These are phyloP conservation scores for Fraxinus paxiana DNA, from an alignment of 305 asterid genomes.

Conservation along the genomic window DNA sequence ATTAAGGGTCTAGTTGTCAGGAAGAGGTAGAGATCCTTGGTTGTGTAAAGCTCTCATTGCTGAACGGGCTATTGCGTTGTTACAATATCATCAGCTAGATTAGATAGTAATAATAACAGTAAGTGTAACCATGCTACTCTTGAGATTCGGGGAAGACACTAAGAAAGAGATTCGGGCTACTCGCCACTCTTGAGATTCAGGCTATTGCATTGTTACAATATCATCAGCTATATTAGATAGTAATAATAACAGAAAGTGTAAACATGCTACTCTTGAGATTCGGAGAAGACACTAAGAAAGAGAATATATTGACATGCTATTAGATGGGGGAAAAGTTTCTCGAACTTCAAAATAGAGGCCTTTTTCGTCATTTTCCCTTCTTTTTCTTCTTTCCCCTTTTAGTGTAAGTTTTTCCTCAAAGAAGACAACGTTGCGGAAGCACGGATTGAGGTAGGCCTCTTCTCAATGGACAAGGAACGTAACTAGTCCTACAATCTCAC, in stretches of 20 bases:
- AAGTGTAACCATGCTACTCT: no score
- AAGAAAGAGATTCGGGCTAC: no score
- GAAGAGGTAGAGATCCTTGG: not conserved
- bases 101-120: no score
- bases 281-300: not conserved
- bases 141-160: no score
- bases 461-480: slow-evolving; percentile 23
- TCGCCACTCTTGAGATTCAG: no score
- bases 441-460: slow-evolving; percentile 19
- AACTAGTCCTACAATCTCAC: slow-evolving; percentile 37
- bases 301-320: not conserved
- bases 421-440: slow-evolving; percentile 27
- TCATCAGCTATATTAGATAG: slow-evolving; percentile 1
- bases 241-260: not conserved
- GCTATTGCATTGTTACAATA: not conserved
- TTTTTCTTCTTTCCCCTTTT: not conserved
- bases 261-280: not conserved
- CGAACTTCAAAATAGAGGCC: not conserved
- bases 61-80: not conserved
- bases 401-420: slow-evolving; percentile 7
- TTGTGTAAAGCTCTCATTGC: not conserved
- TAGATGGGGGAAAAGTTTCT: not conserved
- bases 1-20: not conserved
- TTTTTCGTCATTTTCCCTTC: not conserved
- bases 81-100: no score